phyloP scores from a whole-genome alignment of 306 rosid genomes.

The Acacia acuminata region DNA sequence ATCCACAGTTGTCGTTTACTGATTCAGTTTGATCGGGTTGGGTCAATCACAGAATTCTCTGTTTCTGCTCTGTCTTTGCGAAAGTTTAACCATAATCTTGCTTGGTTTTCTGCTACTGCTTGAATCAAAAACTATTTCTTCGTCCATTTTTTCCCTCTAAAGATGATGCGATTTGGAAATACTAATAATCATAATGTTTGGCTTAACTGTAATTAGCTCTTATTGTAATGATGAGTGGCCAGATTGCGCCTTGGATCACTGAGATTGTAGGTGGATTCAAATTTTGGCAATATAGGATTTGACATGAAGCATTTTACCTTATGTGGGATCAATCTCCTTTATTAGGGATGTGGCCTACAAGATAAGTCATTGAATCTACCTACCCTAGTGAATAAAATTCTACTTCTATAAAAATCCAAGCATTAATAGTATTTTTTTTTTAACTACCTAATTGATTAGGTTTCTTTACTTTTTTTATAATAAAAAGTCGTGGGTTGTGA shows the following conservation, averaged over 20 bases:
- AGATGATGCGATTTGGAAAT: background rate
- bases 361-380: conserved; percentile 9
- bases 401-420: background rate
- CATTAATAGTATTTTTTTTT: background rate
- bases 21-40: background rate
- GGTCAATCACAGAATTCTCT: background rate
- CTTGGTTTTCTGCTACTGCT: background rate
- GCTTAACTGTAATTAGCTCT: background rate
- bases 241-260: conserved; percentile 6
- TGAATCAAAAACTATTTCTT: background rate
- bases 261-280: background rate
- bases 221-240: conserved; percentile 10
- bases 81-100: background rate
- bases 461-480: too few relatives aligned
- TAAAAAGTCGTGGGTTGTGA: too few relatives aligned
- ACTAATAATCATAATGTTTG: background rate
- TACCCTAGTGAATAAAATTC: background rate
- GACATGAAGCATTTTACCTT: conserved; percentile 25
- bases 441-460: background rate
- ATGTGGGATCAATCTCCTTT: conserved; percentile 29
- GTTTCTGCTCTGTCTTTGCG: background rate
- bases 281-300: background rate
- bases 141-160: background rate
- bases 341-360: conserved; percentile 34
- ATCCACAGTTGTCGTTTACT: background rate